Percentiles rank a stretch among this genome's conserved stretches.
Evolutionary conservation across 1,284 basidiomycete species (phyloP).

Genomic region (Naganishia sp.): DNA sequence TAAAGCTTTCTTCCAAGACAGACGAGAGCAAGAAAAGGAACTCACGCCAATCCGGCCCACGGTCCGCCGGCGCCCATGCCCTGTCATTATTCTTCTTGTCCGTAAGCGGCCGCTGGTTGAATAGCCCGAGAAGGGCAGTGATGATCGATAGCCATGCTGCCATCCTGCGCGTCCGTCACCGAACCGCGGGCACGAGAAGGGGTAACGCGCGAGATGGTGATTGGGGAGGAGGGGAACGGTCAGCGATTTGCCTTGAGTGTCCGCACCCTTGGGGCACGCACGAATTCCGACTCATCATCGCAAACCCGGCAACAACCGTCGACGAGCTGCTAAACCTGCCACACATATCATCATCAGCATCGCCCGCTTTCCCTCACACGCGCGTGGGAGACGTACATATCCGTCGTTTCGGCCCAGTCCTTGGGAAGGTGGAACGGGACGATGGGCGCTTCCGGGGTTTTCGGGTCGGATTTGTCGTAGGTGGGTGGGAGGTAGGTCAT

Average conservation of each 20-base stretch:
- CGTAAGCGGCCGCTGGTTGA: slow-evolving; percentile 32
- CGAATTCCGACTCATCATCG: slow-evolving; percentile 31
- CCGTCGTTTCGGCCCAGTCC: slow-evolving; percentile 28
- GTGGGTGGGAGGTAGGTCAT: slow-evolving; percentile 23
- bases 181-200: neutral
- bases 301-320: slow-evolving; percentile 16
- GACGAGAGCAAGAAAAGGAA: neutral
- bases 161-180: slow-evolving; percentile 6
- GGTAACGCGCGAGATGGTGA: no score
- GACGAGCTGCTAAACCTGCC: slow-evolving; percentile 18
- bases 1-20: neutral
- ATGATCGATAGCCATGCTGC: slow-evolving; percentile 33
- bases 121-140: slow-evolving; percentile 27
- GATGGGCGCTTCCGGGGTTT: slow-evolving; percentile 32
- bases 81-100: slow-evolving; percentile 27
- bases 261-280: neutral
- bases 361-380: neutral
- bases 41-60: slow-evolving; percentile 28
- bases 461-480: slow-evolving; percentile 35
- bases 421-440: slow-evolving; percentile 32
- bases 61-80: slow-evolving; percentile 11
- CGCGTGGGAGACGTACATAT: slow-evolving; percentile 7
- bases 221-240: no score
- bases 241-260: no score
- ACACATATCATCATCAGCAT: neutral